Evolutionary conservation across 1,284 basidiomycete genomes (phyloP).

Genomic region (Ceratobasidium sp.): DNA sequence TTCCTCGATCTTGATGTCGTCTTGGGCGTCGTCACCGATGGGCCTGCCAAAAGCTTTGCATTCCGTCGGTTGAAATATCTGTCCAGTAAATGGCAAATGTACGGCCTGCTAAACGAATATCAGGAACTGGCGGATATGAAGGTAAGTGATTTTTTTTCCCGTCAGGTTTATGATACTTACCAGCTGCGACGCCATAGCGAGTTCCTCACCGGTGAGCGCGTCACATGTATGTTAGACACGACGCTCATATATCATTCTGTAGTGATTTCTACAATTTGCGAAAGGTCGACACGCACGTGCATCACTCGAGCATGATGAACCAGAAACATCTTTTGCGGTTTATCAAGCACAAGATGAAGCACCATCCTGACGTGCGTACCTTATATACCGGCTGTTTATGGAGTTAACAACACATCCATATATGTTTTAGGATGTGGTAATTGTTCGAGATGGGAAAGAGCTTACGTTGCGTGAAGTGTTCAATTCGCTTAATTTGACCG

Average conservation of each 20-base stretch:
- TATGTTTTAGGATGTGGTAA: slow-evolving; percentile 87
- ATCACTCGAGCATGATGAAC: slow-evolving; percentile 99
- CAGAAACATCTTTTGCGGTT: slow-evolving; percentile 99
- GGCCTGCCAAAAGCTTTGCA: slow-evolving; percentile 96
- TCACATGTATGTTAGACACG: background rate
- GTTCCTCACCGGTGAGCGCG: slow-evolving; percentile 75
- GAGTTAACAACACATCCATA: background rate
- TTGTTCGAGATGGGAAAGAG: slow-evolving; percentile 91
- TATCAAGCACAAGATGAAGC: slow-evolving; percentile 98
- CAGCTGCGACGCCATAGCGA: slow-evolving; percentile 59
- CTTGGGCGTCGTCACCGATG: slow-evolving; percentile 87
- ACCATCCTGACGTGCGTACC: slow-evolving; percentile 72
- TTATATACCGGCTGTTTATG: background rate
- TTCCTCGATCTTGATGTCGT: slow-evolving; percentile 97
- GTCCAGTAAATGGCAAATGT: slow-evolving; percentile 96
- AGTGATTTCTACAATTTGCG: slow-evolving; percentile 99
- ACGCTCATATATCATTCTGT: slow-evolving; percentile 13
- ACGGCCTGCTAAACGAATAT: slow-evolving; percentile 92
- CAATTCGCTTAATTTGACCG: slow-evolving; percentile 92
- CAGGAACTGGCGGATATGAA: slow-evolving; percentile 98
- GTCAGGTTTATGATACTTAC: slow-evolving; percentile 33
- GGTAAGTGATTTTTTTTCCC: slow-evolving; percentile 59
- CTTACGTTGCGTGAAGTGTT: slow-evolving; percentile 96
- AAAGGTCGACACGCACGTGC: slow-evolving; percentile 99
- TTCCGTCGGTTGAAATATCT: slow-evolving; percentile 94